Percentiles rank a stretch among this genome's conserved stretches.
phyloP scores from a whole-genome alignment of 1,284 basidiomycete genomes.

The Volvariella volvacea region DNA sequence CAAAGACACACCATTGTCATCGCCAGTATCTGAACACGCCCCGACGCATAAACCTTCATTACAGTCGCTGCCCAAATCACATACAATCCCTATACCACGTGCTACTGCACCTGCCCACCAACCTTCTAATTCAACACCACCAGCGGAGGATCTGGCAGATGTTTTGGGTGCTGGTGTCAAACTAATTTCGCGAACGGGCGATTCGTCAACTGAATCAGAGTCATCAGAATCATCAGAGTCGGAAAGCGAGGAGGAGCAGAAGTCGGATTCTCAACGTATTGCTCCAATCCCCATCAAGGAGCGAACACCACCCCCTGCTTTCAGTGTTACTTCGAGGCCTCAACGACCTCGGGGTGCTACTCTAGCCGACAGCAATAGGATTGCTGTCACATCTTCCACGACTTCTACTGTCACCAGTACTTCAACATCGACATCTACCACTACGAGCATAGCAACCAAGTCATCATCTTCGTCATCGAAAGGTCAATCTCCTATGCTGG shows the following conservation, averaged over 20 bases:
- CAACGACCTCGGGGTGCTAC: constrained; percentile 6
- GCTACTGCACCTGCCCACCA: not conserved
- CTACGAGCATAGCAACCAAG: constrained; percentile 5
- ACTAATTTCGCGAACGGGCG: constrained; percentile 29
- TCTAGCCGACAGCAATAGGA: too few species aligned
- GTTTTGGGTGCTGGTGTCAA: constrained; percentile 32
- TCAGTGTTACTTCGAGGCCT: constrained; percentile 59
- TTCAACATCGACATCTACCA: constrained; percentile 16
- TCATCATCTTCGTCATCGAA: constrained; percentile 5
- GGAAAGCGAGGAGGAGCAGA: constrained; percentile 15
- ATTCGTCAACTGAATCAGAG: constrained; percentile 11
- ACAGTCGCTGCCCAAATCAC: not conserved
- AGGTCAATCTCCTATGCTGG: constrained; percentile 1
- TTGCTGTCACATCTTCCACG: constrained; percentile 10
- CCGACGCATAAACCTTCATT: not conserved
- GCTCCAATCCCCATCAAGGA: constrained; percentile 60
- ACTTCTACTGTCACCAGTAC: constrained; percentile 20
- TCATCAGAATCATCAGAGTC: constrained; percentile 8
- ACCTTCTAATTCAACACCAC: constrained; percentile 11
- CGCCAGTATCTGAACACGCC: not conserved
- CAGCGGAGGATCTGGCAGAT: constrained; percentile 29
- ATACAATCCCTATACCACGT: not conserved
- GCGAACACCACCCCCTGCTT: constrained; percentile 53
- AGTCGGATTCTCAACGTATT: constrained; percentile 18
- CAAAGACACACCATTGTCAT: not conserved